Evolutionary conservation across 495 filamentous ascomycete genomes (phyloP).

Genomic region (Xylaria castorea): DNA sequence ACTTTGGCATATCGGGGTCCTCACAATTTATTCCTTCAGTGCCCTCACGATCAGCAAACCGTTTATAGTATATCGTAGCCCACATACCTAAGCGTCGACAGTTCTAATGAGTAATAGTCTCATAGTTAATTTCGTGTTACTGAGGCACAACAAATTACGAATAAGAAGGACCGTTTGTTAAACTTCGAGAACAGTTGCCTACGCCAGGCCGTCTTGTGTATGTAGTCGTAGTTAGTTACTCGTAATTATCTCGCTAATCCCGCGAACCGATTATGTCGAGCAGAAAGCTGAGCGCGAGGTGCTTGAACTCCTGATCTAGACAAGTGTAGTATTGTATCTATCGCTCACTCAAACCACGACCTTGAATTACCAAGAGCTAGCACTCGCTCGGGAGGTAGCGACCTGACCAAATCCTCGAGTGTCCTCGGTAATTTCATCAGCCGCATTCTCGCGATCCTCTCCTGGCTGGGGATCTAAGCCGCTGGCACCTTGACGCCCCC

Average conservation of each 20-base stretch:
- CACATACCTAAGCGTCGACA: too few relatives aligned
- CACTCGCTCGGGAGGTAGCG: conserved; percentile 17
- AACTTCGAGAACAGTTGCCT: not conserved
- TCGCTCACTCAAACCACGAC: not conserved
- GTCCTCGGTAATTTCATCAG: conserved; percentile 26
- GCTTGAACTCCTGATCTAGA: not conserved
- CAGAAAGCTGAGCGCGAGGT: not conserved
- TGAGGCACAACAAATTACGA: too few relatives aligned
- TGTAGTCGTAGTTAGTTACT: not conserved
- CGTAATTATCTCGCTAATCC: not conserved
- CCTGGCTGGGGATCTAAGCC: conserved; percentile 54
- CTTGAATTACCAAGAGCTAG: not conserved
- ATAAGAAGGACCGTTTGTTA: too few relatives aligned
- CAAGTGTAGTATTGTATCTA: not conserved
- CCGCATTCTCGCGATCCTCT: conserved; percentile 42
- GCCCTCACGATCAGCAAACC: too few relatives aligned
- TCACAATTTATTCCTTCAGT: too few relatives aligned
- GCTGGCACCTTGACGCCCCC: conserved; percentile 45
- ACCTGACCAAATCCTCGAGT: conserved; percentile 16
- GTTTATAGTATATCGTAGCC: too few relatives aligned
- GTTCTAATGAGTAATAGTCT: too few relatives aligned
- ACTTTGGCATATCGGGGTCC: too few relatives aligned
- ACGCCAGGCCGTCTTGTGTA: not conserved
- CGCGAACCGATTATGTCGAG: too few relatives aligned
- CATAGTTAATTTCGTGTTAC: too few relatives aligned